Percentiles rank a stretch among this genome's conserved stretches.
These are phyloP conservation scores for Calcarisporium arbuscula DNA, from an alignment of 2,329 filamentous ascomycete species.

Conservation along the genomic window DNA sequence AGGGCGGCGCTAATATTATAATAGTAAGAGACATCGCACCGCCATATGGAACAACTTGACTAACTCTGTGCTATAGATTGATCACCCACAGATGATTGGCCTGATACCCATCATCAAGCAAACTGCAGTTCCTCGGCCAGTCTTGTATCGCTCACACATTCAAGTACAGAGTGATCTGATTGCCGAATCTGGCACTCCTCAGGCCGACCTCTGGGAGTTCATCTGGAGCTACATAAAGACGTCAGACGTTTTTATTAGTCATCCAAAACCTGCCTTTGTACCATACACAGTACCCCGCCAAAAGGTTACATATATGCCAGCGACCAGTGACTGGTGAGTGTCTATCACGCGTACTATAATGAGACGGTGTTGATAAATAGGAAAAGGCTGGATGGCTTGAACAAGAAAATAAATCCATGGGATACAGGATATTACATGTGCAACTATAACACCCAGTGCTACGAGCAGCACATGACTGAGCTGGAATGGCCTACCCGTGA, in stretches of 20 bases:
- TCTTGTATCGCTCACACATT: conserved; percentile 78
- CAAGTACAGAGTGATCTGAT: conserved; percentile 73
- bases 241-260: conserved; percentile 75
- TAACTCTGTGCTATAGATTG: conserved; percentile 42
- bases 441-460: conserved; percentile 60
- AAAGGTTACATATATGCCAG: conserved; percentile 69
- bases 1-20: conserved; percentile 71
- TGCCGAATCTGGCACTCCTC: conserved; percentile 54
- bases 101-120: conserved; percentile 71
- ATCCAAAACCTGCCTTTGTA: conserved; percentile 71
- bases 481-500: conserved; percentile 49
- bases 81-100: conserved; percentile 80
- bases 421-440: conserved; percentile 68
- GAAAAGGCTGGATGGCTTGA: conserved; percentile 70
- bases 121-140: conserved; percentile 62
- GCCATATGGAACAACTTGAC: background rate
- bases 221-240: conserved; percentile 65
- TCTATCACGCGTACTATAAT: background rate
- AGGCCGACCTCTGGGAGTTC: conserved; percentile 68
- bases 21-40: conserved; percentile 44
- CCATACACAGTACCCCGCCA: conserved; percentile 59
- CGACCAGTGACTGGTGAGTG: conserved; percentile 64
- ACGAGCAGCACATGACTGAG: conserved; percentile 51
- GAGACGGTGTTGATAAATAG: background rate
- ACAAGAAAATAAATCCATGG: conserved; percentile 66